Evolutionary conservation across 78 protist species (phyloP), one percentile per base, ranked within the genome.

Genomic region (Polysphondylium violaceum): DNA sequence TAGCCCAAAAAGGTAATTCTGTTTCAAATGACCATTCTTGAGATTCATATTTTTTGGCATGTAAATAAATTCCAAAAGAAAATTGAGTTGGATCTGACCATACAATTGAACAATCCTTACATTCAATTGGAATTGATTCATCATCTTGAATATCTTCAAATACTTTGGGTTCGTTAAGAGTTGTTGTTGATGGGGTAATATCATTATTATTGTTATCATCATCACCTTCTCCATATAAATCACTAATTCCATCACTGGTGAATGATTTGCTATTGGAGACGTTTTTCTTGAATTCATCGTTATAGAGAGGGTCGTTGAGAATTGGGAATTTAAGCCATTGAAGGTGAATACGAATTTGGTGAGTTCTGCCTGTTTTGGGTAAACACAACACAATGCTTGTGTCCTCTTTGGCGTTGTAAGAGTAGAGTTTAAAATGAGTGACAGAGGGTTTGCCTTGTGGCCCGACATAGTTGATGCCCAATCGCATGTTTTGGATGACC

Each of bases 331-430:
- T 96, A 3, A 75, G 3, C 86, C 92, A 51, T 64, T 88, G 91
- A 6, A 97, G 86, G 38, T 97, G 99, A 5, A 97, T 53, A 4
- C 99, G 92, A n/a, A 97, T 96, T 64, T 97, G 99, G 63, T 97
- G 99, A 3, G 94, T 95, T 27, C 99, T 65, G 29, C 99, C 99
- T 1, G 99, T 97, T 35, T 61, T 50, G 17, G 98, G 98, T 7
- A 36, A 36, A 78, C 86, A 79, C 14, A 47, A 55, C 21, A 87
- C 94, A 19, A 76, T 68, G 5, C 60, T 40, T 0, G 76, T 61
- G 53, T 85, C 43, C 27, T 81, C 43, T 25, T 41, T 44, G 41
- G 33, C 64, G 58, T 69, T 79, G 21, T 93, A 79, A 3, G n/a
- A 19, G 25, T 63, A 21, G 2, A 29, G 47, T n/a, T 89, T 87